Evolutionary conservation across 2,329 filamentous ascomycete genomes (phyloP).

Genomic region (Aspergillus niger): DNA sequence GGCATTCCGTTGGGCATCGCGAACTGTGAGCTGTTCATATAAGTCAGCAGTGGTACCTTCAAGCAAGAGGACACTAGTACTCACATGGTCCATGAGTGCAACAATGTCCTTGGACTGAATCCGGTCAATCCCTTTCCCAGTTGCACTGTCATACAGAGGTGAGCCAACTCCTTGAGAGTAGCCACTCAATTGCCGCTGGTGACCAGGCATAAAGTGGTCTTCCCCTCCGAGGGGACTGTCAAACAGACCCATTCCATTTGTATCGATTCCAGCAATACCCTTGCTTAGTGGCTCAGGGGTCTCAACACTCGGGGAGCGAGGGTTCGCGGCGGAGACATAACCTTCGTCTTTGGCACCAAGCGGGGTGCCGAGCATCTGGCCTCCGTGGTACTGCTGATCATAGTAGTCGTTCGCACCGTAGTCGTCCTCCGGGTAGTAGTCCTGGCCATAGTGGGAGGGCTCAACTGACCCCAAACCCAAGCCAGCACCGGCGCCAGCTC

Average conservation of each 20-base stretch:
- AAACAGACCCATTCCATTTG: constrained; percentile 53
- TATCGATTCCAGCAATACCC: constrained; percentile 56
- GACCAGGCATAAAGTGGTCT: constrained; percentile 67
- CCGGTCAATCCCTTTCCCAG: constrained; percentile 81
- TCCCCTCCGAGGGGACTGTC: constrained; percentile 52
- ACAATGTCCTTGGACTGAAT: constrained; percentile 98
- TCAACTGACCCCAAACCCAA: constrained; percentile 58
- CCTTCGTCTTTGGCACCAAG: constrained; percentile 78
- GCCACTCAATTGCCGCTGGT: constrained; percentile 73
- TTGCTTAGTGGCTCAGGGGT: constrained; percentile 51
- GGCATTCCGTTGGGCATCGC: constrained; percentile 93
- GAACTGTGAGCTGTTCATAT: constrained; percentile 72
- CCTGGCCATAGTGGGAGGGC: constrained; percentile 59
- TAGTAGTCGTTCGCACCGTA: constrained; percentile 45
- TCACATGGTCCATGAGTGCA: constrained; percentile 91
- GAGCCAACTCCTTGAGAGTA: constrained; percentile 90
- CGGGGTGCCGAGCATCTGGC: constrained; percentile 51
- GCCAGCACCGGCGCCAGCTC: constrained; percentile 49
- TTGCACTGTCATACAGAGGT: constrained; percentile 86
- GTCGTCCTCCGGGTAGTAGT: constrained; percentile 57
- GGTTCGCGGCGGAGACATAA: constrained; percentile 77
- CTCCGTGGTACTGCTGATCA: constrained; percentile 37
- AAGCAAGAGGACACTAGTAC: constrained; percentile 32
- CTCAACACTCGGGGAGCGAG: constrained; percentile 51
- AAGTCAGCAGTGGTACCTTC: constrained; percentile 28